Base-by-base conservation (phyloP, 805 yeast genomes). In the Starmerella bacillaris region DNA sequence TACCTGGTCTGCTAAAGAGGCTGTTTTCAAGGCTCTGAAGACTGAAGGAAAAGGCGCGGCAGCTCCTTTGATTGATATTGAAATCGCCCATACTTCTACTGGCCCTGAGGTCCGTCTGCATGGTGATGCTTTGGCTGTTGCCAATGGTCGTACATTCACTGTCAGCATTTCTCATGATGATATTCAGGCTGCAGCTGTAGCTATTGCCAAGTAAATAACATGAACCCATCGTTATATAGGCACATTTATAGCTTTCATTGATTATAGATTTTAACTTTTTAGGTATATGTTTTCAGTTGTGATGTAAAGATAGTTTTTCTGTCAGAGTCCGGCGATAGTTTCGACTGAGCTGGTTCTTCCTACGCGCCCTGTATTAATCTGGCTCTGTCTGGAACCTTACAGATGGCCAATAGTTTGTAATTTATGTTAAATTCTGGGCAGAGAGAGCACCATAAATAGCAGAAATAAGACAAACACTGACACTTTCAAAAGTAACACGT, bases 1-100 rank as follows among this genome's bases (percentile, higher is more conserved):
- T 32, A 78, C 92, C 30, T 89, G 99, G 99, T 80, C 94, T 21
- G 98, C 98, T 30, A 89, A 89, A 63, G 99, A 89, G 64, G 98
- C 99, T 29, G 95, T 84, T 24, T 89, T 89, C 74, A 89, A 89
- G 65, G 79, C 94, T 15, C 65, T 89, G 53, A 84, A 89, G 42
- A 92, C 80, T 43, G 68, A 70, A 52, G 73, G 92, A 31, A 70
- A 74, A 54, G 99, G 99, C 40, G 94, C 86, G 12, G 98, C 96
- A 42, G 96, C 98, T 26, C 66, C 92, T 22, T 68, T 89, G 62
- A 71, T 68, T 55, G 94, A 82, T 41, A 92, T 89, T 59, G 96
- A 86, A 63, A 79, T 89, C 50, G 49, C 63, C 20, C 75, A 86
- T 51, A 56, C 60, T 24, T 72, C 72, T 37, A 84, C 84, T 36